phyloP scores from a whole-genome alignment of 1,284 basidiomycete species.

The Trichosporon faecale region DNA sequence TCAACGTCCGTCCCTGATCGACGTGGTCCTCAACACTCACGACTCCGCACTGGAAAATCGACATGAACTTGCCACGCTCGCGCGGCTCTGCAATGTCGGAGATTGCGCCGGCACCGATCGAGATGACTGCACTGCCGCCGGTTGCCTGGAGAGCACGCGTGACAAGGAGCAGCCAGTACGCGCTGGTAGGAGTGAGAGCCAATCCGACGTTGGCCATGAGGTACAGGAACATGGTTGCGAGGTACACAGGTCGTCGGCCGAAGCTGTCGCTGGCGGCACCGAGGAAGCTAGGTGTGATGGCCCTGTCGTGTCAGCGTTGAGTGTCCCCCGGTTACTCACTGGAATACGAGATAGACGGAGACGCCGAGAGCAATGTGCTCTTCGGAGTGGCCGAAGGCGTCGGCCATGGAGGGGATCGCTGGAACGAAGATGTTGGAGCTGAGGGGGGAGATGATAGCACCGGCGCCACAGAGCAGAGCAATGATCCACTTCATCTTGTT shows the following conservation, averaged over 20 bases:
- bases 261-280: conserved; percentile 45
- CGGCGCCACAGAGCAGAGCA: conserved; percentile 32
- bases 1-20: neutral
- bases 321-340: conserved; percentile 30
- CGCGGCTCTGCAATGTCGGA: conserved; percentile 48
- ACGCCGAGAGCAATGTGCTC: conserved; percentile 48
- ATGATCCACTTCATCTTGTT: conserved; percentile 35
- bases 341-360: conserved; percentile 49
- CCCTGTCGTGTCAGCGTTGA: conserved; percentile 27
- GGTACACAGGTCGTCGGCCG: conserved; percentile 45
- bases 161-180: conserved; percentile 48
- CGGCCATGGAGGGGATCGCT: conserved; percentile 35
- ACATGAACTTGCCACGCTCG: conserved; percentile 48
- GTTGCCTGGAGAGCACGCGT: conserved; percentile 47
- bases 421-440: conserved; percentile 26
- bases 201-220: conserved; percentile 47
- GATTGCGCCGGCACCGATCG: conserved; percentile 48
- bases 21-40: neutral
- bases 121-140: conserved; percentile 48
- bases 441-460: conserved; percentile 37
- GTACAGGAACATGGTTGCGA: conserved; percentile 48
- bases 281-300: conserved; percentile 48
- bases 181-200: conserved; percentile 42
- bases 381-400: conserved; percentile 37
- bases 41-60: conserved; percentile 34